These are phyloP conservation scores for Gossypium raimondii DNA, from an alignment of 345 rosid genomes.

Conservation along the genomic window DNA sequence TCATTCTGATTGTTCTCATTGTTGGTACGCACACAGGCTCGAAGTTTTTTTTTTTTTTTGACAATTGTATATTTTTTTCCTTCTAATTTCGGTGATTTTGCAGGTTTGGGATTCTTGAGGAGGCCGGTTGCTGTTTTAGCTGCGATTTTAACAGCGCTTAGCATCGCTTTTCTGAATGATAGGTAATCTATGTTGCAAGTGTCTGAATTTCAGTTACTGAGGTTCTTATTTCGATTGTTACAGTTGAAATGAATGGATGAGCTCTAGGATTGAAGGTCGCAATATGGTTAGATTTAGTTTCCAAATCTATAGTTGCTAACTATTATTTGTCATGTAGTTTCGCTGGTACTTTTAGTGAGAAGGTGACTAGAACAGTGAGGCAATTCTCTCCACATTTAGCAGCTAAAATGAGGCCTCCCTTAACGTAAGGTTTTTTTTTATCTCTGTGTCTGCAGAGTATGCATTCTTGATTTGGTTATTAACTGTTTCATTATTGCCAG, in stretches of 20 bases:
- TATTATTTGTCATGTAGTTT: slow-evolving; percentile 51
- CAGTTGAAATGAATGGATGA: background rate
- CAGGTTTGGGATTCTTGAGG: slow-evolving; percentile 80
- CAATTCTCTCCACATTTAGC: slow-evolving; percentile 93
- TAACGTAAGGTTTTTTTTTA: slow-evolving; percentile 43
- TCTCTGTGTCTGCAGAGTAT: background rate
- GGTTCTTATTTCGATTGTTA: background rate
- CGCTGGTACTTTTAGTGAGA: slow-evolving; percentile 89
- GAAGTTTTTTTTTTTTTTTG: slow-evolving; percentile 1
- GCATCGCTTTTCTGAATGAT: slow-evolving; percentile 82
- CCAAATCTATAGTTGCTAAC: background rate
- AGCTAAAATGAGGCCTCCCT: slow-evolving; percentile 92
- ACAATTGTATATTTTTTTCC: background rate
- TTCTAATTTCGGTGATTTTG: slow-evolving; percentile 3
- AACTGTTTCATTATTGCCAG: slow-evolving; percentile 36
- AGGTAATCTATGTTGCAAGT: slow-evolving; percentile 39
- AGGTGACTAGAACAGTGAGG: slow-evolving; percentile 76
- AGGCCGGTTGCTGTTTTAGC: slow-evolving; percentile 83
- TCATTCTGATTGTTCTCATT: slow-evolving; percentile 10
- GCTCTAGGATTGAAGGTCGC: background rate
- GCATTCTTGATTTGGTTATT: slow-evolving; percentile 16
- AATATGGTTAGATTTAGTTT: background rate
- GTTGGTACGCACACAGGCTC: slow-evolving; percentile 47
- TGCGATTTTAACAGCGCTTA: slow-evolving; percentile 60
- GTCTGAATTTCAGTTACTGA: background rate